Evolutionary conservation across 2,329 filamentous ascomycete genomes (phyloP).

Genomic region (Berkeleyomyces rouxiae): DNA sequence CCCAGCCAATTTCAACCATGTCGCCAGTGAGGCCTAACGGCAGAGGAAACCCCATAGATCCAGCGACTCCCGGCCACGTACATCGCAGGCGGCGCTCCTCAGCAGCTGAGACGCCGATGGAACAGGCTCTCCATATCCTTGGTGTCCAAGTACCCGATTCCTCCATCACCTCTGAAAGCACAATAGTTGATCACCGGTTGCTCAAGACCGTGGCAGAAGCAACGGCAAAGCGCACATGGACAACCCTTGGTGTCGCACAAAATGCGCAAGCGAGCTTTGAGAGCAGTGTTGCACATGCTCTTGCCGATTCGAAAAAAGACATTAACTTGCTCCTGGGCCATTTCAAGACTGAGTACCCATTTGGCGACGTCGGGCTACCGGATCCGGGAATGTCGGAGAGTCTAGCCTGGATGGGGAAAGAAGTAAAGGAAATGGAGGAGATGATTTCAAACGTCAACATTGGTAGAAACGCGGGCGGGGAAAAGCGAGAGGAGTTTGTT

Average conservation of each 20-base stretch:
- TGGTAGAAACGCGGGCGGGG: slow-evolving; percentile 24
- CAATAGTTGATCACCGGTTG: neutral
- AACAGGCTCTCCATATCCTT: neutral
- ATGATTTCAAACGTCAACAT: slow-evolving; percentile 25
- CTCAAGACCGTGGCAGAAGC: slow-evolving; percentile 14
- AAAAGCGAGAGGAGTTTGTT: slow-evolving; percentile 33
- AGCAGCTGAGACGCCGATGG: neutral
- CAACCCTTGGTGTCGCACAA: slow-evolving; percentile 27
- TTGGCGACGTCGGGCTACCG: slow-evolving; percentile 29
- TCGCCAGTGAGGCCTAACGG: neutral
- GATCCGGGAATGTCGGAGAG: slow-evolving; percentile 37
- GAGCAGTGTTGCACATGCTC: slow-evolving; percentile 22
- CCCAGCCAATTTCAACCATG: neutral
- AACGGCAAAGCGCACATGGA: slow-evolving; percentile 25
- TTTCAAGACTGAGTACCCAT: slow-evolving; percentile 35
- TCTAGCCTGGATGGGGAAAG: slow-evolving; percentile 30
- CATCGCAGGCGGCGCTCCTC: neutral
- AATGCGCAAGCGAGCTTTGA: slow-evolving; percentile 37
- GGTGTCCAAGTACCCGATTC: neutral
- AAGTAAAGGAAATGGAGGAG: slow-evolving; percentile 26
- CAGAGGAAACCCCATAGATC: neutral
- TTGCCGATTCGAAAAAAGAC: slow-evolving; percentile 32
- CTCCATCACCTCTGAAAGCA: neutral
- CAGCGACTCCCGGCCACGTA: neutral
- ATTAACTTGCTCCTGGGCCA: slow-evolving; percentile 34